Evolutionary conservation across 2,329 filamentous ascomycete genomes (phyloP).

Genomic region (Fusarium sp.): DNA sequence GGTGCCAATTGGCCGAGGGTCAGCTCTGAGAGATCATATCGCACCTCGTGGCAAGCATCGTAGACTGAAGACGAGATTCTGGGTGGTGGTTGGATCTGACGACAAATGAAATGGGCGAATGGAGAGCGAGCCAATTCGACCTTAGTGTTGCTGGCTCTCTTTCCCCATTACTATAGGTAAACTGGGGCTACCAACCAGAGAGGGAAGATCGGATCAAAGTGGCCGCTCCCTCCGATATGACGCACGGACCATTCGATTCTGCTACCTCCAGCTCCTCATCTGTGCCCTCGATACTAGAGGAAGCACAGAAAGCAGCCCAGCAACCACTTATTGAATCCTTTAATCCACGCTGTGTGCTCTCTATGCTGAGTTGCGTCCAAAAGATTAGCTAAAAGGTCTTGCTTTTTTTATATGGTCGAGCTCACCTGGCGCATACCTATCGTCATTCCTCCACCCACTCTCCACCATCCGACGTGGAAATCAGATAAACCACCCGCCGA

Average conservation of each 20-base stretch:
- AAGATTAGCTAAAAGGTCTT: neutral
- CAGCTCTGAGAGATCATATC: constrained; percentile 17
- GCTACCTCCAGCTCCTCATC: constrained; percentile 34
- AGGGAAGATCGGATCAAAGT: constrained; percentile 42
- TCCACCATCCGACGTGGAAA: constrained; percentile 37
- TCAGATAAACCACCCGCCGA: constrained; percentile 28
- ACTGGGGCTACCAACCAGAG: constrained; percentile 17
- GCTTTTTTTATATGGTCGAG: constrained; percentile 1
- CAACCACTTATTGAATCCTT: constrained; percentile 24
- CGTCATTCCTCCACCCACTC: constrained; percentile 29
- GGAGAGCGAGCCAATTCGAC: constrained; percentile 48
- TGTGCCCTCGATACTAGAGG: constrained; percentile 32
- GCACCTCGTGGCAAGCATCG: constrained; percentile 57
- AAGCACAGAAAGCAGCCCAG: constrained; percentile 32
- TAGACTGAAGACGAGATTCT: constrained; percentile 43
- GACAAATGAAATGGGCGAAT: constrained; percentile 48
- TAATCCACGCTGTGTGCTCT: constrained; percentile 12
- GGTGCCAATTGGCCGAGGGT: constrained; percentile 15
- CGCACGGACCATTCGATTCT: constrained; percentile 39
- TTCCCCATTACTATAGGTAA: constrained; percentile 18
- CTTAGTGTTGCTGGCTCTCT: constrained; percentile 31
- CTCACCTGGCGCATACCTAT: constrained; percentile 22
- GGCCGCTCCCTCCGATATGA: constrained; percentile 37
- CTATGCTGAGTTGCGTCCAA: constrained; percentile 2
- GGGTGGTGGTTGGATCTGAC: constrained; percentile 45